phyloP scores from a whole-genome alignment of 306 rosid species.

The Dalbergia oliveri region DNA sequence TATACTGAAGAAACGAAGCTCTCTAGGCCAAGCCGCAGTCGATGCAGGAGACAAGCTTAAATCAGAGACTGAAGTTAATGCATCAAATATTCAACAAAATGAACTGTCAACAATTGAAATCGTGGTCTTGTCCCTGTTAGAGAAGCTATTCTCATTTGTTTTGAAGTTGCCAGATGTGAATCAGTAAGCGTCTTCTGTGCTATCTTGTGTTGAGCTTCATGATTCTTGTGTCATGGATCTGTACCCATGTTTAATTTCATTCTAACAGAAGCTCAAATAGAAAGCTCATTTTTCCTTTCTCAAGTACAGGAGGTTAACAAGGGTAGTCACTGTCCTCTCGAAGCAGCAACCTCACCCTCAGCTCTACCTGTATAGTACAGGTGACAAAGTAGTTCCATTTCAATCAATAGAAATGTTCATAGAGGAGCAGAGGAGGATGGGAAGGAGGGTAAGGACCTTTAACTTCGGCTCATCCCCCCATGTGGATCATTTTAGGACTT shows the following conservation, averaged over 20 bases:
- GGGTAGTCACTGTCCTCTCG: slow-evolving; percentile 57
- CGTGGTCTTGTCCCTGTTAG: slow-evolving; percentile 59
- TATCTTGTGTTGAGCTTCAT: slow-evolving; percentile 14
- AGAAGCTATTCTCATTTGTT: slow-evolving; percentile 69
- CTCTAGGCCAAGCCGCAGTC: slow-evolving; percentile 45
- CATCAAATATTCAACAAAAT: slow-evolving; percentile 53
- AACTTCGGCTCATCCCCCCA: slow-evolving; percentile 84
- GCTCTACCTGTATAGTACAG: slow-evolving; percentile 91
- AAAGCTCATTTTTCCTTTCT: slow-evolving; percentile 13
- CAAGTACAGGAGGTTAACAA: slow-evolving; percentile 74
- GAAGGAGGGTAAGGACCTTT: slow-evolving; percentile 65
- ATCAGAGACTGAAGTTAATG: slow-evolving; percentile 46
- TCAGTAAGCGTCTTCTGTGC: slow-evolving; percentile 53
- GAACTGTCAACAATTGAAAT: slow-evolving; percentile 61
- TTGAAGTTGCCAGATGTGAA: slow-evolving; percentile 72
- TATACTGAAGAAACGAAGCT: slow-evolving; percentile 72
- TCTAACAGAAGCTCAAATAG: not conserved
- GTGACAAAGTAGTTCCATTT: slow-evolving; percentile 79
- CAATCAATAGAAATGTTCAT: slow-evolving; percentile 72
- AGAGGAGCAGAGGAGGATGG: slow-evolving; percentile 71
- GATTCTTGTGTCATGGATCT: not conserved
- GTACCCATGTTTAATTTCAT: not conserved
- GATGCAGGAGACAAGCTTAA: slow-evolving; percentile 43
- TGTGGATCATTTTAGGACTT: slow-evolving; percentile 86
- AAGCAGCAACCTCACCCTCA: slow-evolving; percentile 79